A percentile compares a stretch with the other conserved stretches of the same genome.
Conservation (phyloP, 305 asterid genomes). For the Fraxinus dipetala region DNA sequence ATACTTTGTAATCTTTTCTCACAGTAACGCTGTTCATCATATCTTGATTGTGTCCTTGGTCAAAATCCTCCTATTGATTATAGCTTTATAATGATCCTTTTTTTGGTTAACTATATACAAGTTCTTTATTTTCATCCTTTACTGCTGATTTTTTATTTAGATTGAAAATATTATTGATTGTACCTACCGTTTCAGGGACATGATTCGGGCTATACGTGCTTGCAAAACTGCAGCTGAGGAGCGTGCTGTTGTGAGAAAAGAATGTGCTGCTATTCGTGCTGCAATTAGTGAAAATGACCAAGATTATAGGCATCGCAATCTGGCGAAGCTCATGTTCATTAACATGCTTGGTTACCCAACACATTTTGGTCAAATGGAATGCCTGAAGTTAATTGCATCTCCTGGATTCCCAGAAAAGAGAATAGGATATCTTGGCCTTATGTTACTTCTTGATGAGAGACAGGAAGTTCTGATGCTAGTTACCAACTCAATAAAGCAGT, state of each 20-base stretch:
- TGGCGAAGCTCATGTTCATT: conserved; percentile 98
- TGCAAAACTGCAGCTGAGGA: conserved; percentile 99
- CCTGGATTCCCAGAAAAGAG: conserved; percentile 99
- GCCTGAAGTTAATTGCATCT: conserved; percentile 92
- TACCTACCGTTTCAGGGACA: conserved; percentile 67
- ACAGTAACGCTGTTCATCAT: background rate
- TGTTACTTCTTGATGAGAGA: conserved; percentile 99
- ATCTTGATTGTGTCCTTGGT: background rate
- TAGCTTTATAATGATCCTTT: background rate
- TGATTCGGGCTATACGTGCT: conserved; percentile 91
- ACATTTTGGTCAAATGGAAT: conserved; percentile 99
- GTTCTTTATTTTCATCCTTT: conserved; percentile 10
- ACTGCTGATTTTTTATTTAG: conserved; percentile 10
- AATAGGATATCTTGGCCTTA: conserved; percentile 98
- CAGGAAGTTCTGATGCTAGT: conserved; percentile 99
- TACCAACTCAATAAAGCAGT: conserved; percentile 98
- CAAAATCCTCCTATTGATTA: background rate
- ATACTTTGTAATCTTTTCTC: background rate
- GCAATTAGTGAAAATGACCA: conserved; percentile 89
- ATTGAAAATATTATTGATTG: conserved; percentile 6
- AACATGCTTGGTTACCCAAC: conserved; percentile 99
- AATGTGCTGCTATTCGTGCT: conserved; percentile 94
- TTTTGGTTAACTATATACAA: background rate
- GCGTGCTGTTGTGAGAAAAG: conserved; percentile 94
- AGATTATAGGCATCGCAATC: conserved; percentile 86